Base-by-base conservation (phyloP, 441 rosid species). In the Populus trichocarpa region DNA sequence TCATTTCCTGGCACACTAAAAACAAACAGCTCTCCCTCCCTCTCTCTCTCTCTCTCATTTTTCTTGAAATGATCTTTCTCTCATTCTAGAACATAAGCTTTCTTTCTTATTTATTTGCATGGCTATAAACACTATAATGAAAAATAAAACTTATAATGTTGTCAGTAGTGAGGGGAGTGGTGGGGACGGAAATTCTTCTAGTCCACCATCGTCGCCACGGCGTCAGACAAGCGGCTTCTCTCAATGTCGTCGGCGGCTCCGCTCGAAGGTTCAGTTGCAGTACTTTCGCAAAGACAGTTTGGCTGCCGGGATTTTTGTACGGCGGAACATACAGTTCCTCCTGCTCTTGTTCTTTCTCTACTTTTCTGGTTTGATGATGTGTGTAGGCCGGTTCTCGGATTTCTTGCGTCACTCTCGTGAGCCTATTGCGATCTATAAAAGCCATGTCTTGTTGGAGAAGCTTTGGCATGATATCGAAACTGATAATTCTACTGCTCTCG, bases 371-470 rank as follows among this genome's bases (percentile, higher is more conserved):
- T 80, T 95, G 84, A 78, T 93, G 75, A 83, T 92, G 91, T 95
- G 95, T 61, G 91, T 92, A 70, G 96, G 96, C 32, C 97, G 94
- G n/a, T 86, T 93, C 83, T 88, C 97, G 14, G 87, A 87, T 20
- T 82, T 90, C 13, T 80, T 92, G 40, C 87, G 87, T 61, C 87
- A 80, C 75, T 70, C 84, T 65, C 67, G 84, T 69, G 68, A 80
- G 80, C 96, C 98, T 69, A 96, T 93, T 28, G 88, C 95, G 33
- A 91, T 91, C 61, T 95, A 93, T 67, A 89, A 96, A 68, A 95
- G 97, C 86, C 91, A 88, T 70, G 84, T 89, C 85, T 81, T 91
- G 85, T 92, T 93, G 78, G 75, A 75, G 67, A 88, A 87, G 84
- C 91, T 95, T 40, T 89, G 93, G 95, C 86, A 86, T 80, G 89